A percentile compares a stretch with the other conserved stretches of the same genome.
These are phyloP conservation scores for Monosporascus ibericus DNA, from an alignment of 2,329 filamentous ascomycete genomes.

Conservation along the genomic window DNA sequence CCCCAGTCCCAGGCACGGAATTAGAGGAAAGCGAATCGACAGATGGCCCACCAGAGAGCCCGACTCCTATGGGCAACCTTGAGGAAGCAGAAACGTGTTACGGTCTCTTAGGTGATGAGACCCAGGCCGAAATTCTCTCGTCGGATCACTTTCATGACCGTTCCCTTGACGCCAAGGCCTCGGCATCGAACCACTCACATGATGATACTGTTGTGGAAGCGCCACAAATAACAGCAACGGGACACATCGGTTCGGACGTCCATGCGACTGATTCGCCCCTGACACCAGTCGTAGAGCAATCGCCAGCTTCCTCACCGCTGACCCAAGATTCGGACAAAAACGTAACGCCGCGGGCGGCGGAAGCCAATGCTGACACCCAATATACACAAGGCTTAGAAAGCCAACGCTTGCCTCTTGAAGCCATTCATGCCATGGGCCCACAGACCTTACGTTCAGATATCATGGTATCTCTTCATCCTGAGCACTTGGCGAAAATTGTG, in stretches of 20 bases:
- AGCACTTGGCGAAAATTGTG: conserved; percentile 43
- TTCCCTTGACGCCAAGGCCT: conserved; percentile 4
- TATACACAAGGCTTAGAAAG: conserved; percentile 26
- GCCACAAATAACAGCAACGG: not conserved
- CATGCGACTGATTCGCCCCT: not conserved
- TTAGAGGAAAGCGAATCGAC: conserved; percentile 1
- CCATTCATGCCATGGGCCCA: conserved; percentile 24
- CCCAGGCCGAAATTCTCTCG: conserved; percentile 16
- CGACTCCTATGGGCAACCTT: conserved; percentile 3
- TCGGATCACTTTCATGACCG: conserved; percentile 7
- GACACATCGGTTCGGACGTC: not conserved
- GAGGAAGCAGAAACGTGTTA: conserved; percentile 10
- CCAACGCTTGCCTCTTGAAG: conserved; percentile 24
- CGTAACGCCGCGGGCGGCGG: conserved; percentile 6
- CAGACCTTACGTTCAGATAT: conserved; percentile 39
- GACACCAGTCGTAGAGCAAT: conserved; percentile 7
- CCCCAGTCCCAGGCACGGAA: conserved; percentile 5
- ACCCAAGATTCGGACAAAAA: conserved; percentile 5
- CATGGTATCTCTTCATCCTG: conserved; percentile 51
- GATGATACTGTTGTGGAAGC: conserved; percentile 6
- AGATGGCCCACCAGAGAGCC: not conserved
- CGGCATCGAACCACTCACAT: conserved; percentile 3
- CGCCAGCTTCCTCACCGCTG: conserved; percentile 7
- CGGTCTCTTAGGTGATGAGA: conserved; percentile 13
- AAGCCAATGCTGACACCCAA: conserved; percentile 3